Evolutionary conservation across 306 rosid species (phyloP).

Genomic region (Cucurbita moschata): DNA sequence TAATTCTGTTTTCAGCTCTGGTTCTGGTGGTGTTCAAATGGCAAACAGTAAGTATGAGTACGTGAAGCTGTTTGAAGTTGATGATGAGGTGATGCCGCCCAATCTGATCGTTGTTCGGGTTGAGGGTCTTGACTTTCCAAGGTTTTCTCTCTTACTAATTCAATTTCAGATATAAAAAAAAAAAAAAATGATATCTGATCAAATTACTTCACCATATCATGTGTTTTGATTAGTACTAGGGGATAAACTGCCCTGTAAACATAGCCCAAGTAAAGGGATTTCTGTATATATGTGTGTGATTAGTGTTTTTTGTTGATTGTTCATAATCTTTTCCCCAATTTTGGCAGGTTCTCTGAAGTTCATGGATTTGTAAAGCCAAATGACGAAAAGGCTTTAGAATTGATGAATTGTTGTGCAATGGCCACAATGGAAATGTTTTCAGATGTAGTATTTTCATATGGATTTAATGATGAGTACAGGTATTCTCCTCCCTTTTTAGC

Average conservation of each 20-base stretch:
- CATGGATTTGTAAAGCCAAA: constrained; percentile 48
- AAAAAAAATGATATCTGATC: not conserved
- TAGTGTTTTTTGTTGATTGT: not conserved
- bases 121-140: constrained; percentile 28
- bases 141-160: constrained; percentile 9
- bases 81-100: constrained; percentile 62
- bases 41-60: constrained; percentile 77
- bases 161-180: not conserved
- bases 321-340: not conserved
- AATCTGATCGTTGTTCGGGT: constrained; percentile 50
- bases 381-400: constrained; percentile 34
- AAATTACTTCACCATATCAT: not conserved
- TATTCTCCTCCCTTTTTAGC: not conserved
- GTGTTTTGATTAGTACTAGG: not conserved
- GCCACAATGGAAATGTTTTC: constrained; percentile 44
- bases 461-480: constrained; percentile 58
- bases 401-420: constrained; percentile 65
- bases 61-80: constrained; percentile 57
- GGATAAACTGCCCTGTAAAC: not conserved
- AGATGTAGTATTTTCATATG: constrained; percentile 57
- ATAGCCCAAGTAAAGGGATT: no score
- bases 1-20: not conserved
- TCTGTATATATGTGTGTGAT: no score
- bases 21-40: constrained; percentile 17
- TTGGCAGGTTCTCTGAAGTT: constrained; percentile 31